Conservation (phyloP, 768 basidiomycete genomes). For the Tremella mesenterica region DNA sequence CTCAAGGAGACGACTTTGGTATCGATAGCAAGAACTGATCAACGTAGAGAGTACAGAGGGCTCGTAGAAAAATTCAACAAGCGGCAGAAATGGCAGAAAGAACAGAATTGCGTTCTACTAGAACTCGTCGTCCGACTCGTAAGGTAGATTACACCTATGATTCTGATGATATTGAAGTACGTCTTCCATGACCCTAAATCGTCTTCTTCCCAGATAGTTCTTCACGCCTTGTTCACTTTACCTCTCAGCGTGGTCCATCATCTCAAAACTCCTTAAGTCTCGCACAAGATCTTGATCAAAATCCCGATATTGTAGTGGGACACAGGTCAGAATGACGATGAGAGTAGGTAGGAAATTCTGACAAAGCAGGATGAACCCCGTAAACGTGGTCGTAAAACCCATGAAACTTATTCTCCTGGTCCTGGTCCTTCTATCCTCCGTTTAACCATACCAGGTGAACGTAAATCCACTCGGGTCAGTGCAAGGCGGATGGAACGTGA, state of each 20-base stretch:
- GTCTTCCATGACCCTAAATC: not conserved
- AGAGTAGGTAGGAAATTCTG: not conserved
- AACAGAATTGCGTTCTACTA: constrained; percentile 28
- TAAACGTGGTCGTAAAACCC: constrained; percentile 13
- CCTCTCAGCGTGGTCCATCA: not conserved
- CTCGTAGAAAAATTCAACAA: constrained; percentile 18
- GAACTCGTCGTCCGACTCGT: constrained; percentile 23
- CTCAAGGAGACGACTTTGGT: too few species aligned
- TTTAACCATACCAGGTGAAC: constrained; percentile 30
- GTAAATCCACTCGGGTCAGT: constrained; percentile 17
- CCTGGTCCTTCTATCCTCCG: constrained; percentile 2
- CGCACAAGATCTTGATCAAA: too few species aligned
- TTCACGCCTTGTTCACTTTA: not conserved
- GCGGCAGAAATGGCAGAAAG: constrained; percentile 15
- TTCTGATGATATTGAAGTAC: constrained; percentile 15
- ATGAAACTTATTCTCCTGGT: too few species aligned
- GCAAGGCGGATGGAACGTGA: too few species aligned
- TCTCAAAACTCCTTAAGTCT: too few species aligned
- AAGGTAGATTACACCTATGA: constrained; percentile 33
- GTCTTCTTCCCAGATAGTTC: not conserved
- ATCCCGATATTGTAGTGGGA: not conserved
- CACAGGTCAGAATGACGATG: not conserved
- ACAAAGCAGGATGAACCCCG: constrained; percentile 4
- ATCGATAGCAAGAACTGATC: too few species aligned
- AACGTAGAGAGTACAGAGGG: constrained; percentile 22